Percentiles rank a stretch among this genome's conserved stretches.
These are phyloP conservation scores for Trypanosoma platydactyli DNA, from an alignment of 208 protist genomes.

Conservation along the genomic window DNA sequence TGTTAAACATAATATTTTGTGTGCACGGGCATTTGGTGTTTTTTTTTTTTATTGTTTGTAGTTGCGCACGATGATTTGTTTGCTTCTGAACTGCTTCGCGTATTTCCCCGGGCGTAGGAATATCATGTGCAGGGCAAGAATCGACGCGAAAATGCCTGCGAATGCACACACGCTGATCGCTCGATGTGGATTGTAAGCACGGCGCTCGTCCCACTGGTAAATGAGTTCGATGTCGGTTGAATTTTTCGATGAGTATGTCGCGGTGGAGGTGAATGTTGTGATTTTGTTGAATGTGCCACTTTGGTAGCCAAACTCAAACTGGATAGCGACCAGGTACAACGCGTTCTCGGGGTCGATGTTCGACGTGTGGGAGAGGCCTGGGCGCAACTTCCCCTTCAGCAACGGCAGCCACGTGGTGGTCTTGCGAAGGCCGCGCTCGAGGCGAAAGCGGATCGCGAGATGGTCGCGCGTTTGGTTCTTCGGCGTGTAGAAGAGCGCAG, in stretches of 20 bases:
- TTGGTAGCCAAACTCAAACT: constrained; percentile 70
- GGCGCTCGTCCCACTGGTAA: constrained; percentile 66
- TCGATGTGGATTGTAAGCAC: constrained; percentile 60
- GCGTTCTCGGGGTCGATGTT: constrained; percentile 10
- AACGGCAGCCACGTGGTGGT: constrained; percentile 78
- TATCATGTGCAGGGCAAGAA: constrained; percentile 40
- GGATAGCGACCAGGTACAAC: constrained; percentile 42
- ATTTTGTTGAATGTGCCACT: constrained; percentile 48
- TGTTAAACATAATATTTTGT: no score
- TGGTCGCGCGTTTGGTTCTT: not conserved
- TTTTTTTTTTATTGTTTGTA: constrained; percentile 36
- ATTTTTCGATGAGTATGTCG: constrained; percentile 35
- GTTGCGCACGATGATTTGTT: constrained; percentile 37
- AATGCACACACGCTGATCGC: constrained; percentile 54
- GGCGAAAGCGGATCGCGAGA: constrained; percentile 56
- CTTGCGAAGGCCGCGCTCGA: constrained; percentile 56
- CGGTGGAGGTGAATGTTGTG: constrained; percentile 45
- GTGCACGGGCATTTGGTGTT: not conserved
- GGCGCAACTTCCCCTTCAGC: constrained; percentile 1
- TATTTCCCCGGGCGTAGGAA: constrained; percentile 35
- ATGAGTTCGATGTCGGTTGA: constrained; percentile 36
- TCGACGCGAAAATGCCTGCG: constrained; percentile 35
- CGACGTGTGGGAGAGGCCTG: not conserved
- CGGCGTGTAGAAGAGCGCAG: constrained; percentile 7
- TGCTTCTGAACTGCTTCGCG: constrained; percentile 42